Base-by-base conservation (phyloP, 768 basidiomycete species). In the Amanita inopinata region DNA sequence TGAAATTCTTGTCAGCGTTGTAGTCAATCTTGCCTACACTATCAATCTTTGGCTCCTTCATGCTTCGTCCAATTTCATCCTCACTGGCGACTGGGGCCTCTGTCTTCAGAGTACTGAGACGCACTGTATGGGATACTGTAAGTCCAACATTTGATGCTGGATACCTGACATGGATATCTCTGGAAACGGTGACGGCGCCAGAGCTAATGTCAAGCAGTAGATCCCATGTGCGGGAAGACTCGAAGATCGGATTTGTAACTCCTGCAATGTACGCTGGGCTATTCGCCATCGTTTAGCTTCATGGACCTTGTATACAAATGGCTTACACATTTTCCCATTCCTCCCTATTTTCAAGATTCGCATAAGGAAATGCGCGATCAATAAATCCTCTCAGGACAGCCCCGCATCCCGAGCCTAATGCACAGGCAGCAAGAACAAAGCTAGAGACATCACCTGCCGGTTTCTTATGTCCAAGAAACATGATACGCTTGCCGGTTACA, bases 181-280 rank as follows among this genome's bases (percentile, higher is more conserved):
- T 93, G 28, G 87, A 80, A 10, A 98, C 82, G 2, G 80, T 80
- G 45, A 99, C 87, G 27, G 77, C 80, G 7, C 89, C 89, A 0
- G 80, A 77, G 36, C 88, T 83, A 48, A 97, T 80, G 56, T 98
- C 91, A 59, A 94, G 86, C 30, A 97, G 67, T 5, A 99, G 66
- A 59, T 99, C 96, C 96, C 96, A 99, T 9, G 76, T 72, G 0
- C 81, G 78, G 0, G 83, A 75, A 1, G 83, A 69, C 54, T 94
- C 90, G 61, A 97, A 97, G 34, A 97, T 91, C 2, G 93, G 96
- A 54, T 99, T 99, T 1, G 89, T 93, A 2, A 98, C 94, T 1
- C 96, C 96, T 7, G 93, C 96, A 40, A 99, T 92, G 56, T 83
- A 99, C 9, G 89, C 94, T 3, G 86, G 81, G 28, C 90, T 91